Evolutionary conservation across 257 asterid species (phyloP), one percentile per base, ranked within the genome.

Genomic region (Solanum raphanifolium): DNA sequence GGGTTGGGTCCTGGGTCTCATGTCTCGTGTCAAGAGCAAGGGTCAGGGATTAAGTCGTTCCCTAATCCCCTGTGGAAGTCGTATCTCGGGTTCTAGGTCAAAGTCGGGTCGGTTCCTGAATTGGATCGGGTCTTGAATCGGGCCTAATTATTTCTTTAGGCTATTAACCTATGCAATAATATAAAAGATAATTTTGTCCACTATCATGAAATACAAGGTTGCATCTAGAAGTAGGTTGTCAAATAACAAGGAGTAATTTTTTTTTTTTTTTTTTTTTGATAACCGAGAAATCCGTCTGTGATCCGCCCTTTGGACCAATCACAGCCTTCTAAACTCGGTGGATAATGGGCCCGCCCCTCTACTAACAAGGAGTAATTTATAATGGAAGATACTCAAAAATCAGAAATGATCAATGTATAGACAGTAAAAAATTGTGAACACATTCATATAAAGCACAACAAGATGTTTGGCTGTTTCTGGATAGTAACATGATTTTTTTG

Each of bases 381-480:
- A 29, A 46, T 29, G 12, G 3, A 82, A 82, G 69, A 29, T 48
- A 10, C 85, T 48, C 41, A 31, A 74, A 82, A 48, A 48, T 48
- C 69, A 48, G 21, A 82, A 82, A 48, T 48, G 29, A 81, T 55
- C n/a, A 55, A 81, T 48, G 69, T 82, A 10, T 15, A 48, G 35
- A 82, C 43, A 20, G 29, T 16, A 18, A 48, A 82, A 82, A 20
- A 32, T 48, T 18, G 86, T 27, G 6, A 36, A 23, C 38, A 84
- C 76, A 83, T 74, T 74, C 31, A 60, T n/a, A 27, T 16, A 21
- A 88, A 65, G 73, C 74, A 85, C 88, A 88, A 79, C 41, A 66
- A 65, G 55, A 60, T 88, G 90, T 86, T 65, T 86, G 88, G 84
- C 84, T 69, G 78, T 88, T 86, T 78, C 60, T 86, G 87, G 88